phyloP scores from a whole-genome alignment of 116 monocot species.

The Phalaenopsis hybrid region DNA sequence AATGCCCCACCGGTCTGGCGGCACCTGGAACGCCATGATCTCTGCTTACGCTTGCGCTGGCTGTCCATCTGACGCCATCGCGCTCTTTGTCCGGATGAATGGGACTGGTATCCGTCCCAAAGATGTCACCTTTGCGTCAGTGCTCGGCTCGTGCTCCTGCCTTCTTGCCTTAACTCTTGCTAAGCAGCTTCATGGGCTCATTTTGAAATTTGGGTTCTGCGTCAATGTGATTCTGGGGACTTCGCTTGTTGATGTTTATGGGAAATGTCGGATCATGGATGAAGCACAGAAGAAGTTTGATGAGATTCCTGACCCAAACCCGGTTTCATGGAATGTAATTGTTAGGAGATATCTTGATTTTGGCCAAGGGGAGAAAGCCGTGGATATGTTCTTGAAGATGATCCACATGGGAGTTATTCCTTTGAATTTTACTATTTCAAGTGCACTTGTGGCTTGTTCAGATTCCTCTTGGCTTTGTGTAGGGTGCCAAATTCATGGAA shows the following conservation, averaged over 20 bases:
- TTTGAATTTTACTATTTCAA: slow-evolving; percentile 56
- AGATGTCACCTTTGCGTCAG: slow-evolving; percentile 59
- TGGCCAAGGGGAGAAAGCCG: slow-evolving; percentile 26
- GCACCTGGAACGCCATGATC: slow-evolving; percentile 75
- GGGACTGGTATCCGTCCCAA: slow-evolving; percentile 27
- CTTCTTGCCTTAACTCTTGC: slow-evolving; percentile 32
- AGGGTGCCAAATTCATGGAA: slow-evolving; percentile 55
- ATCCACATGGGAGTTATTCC: slow-evolving; percentile 31
- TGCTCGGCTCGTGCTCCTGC: slow-evolving; percentile 52
- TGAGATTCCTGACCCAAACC: slow-evolving; percentile 43
- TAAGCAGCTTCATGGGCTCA: slow-evolving; percentile 49
- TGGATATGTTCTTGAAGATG: slow-evolving; percentile 58
- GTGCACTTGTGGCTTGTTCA: slow-evolving; percentile 56
- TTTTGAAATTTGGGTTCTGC: slow-evolving; percentile 41
- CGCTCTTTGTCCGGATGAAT: slow-evolving; percentile 43
- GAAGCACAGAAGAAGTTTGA: slow-evolving; percentile 59
- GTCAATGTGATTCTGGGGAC: slow-evolving; percentile 55
- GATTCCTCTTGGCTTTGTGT: slow-evolving; percentile 22
- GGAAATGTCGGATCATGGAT: slow-evolving; percentile 45
- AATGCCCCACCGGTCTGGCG: slow-evolving; percentile 60
- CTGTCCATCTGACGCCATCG: slow-evolving; percentile 21
- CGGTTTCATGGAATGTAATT: slow-evolving; percentile 78
- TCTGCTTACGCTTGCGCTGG: slow-evolving; percentile 30
- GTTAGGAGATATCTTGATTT: slow-evolving; percentile 66
- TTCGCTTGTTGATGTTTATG: slow-evolving; percentile 71